A percentile compares a stretch with the other conserved stretches of the same genome.
Evolutionary conservation across 2,329 filamentous ascomycete genomes (phyloP).

Genomic region (Stagonosporopsis vannaccii): DNA sequence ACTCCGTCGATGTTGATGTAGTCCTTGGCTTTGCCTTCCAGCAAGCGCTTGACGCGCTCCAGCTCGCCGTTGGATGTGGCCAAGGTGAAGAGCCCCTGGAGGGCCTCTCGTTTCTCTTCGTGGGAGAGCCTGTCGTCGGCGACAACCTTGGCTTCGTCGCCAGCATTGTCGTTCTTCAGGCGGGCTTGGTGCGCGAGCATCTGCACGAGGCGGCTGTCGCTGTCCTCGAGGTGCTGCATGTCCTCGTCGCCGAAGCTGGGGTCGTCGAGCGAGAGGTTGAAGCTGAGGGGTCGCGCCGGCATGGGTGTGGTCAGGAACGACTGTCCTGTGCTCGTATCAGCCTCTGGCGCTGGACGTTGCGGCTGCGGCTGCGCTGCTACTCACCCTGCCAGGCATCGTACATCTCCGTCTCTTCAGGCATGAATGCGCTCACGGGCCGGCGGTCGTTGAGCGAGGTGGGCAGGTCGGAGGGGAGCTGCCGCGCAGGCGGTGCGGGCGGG

Average conservation of each 20-base stretch:
- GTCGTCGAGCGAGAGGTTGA: slow-evolving; percentile 86
- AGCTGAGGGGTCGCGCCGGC: slow-evolving; percentile 81
- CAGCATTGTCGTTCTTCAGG: slow-evolving; percentile 73
- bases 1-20: slow-evolving; percentile 86
- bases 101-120: slow-evolving; percentile 77
- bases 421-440: slow-evolving; percentile 67
- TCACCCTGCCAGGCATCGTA: slow-evolving; percentile 98
- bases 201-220: slow-evolving; percentile 87
- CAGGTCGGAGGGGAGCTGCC: slow-evolving; percentile 78
- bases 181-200: slow-evolving; percentile 96
- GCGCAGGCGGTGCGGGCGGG: slow-evolving; percentile 46
- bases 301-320: slow-evolving; percentile 91
- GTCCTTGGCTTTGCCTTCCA: slow-evolving; percentile 74
- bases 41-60: slow-evolving; percentile 76
- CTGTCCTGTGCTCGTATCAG: slow-evolving; percentile 68
- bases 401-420: slow-evolving; percentile 87
- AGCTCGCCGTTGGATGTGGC: slow-evolving; percentile 96
- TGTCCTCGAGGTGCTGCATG: slow-evolving; percentile 69
- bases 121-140: slow-evolving; percentile 75
- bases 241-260: slow-evolving; percentile 74
- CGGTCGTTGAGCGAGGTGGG: slow-evolving; percentile 93
- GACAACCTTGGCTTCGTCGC: slow-evolving; percentile 79
- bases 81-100: slow-evolving; percentile 92
- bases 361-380: slow-evolving; percentile 37
- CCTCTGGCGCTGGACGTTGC: not conserved